Percentiles rank a stretch among this genome's conserved stretches.
phyloP scores from a whole-genome alignment of 2,329 filamentous ascomycete species.

The Fusarium piperis region DNA sequence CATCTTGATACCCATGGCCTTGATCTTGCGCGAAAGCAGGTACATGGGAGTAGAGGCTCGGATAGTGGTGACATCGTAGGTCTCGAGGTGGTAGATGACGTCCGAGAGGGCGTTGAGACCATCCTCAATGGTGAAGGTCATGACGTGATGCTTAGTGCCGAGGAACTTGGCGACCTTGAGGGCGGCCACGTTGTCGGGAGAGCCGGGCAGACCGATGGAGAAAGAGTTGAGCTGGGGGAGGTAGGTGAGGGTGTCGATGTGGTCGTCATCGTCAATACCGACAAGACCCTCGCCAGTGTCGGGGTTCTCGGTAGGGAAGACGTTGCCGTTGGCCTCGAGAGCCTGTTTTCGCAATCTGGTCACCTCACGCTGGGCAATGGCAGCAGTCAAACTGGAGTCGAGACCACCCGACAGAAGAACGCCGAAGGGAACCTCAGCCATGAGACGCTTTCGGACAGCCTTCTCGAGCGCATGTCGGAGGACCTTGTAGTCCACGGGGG shows the following conservation, averaged over 20 bases:
- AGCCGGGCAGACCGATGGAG: conserved; percentile 93
- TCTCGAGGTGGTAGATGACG: conserved; percentile 97
- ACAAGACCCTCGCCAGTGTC: conserved; percentile 79
- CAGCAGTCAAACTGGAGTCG: conserved; percentile 93
- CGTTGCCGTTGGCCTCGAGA: conserved; percentile 56
- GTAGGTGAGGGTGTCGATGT: conserved; percentile 88
- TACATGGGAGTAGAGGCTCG: conserved; percentile 99
- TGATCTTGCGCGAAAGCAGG: conserved; percentile 96
- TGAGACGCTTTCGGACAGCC: conserved; percentile 93
- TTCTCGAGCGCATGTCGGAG: conserved; percentile 87
- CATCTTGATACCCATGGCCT: conserved; percentile 99
- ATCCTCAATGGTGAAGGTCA: conserved; percentile 98
- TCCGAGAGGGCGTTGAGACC: conserved; percentile 96
- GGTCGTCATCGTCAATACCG: conserved; percentile 92
- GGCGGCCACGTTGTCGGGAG: conserved; percentile 92
- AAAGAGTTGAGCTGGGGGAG: conserved; percentile 98
- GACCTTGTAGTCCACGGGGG: conserved; percentile 83
- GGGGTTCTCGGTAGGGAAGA: conserved; percentile 62
- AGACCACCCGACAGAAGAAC: conserved; percentile 94
- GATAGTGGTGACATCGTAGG: conserved; percentile 98
- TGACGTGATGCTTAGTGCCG: conserved; percentile 96
- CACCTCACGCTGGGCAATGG: conserved; percentile 95
- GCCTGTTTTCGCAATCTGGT: conserved; percentile 76
- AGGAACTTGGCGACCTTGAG: conserved; percentile 95
- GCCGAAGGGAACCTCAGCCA: conserved; percentile 98